A percentile compares a stretch with the other conserved stretches of the same genome.
phyloP scores from a whole-genome alignment of 2,329 filamentous ascomycete species.

The Xylaria sp. region DNA sequence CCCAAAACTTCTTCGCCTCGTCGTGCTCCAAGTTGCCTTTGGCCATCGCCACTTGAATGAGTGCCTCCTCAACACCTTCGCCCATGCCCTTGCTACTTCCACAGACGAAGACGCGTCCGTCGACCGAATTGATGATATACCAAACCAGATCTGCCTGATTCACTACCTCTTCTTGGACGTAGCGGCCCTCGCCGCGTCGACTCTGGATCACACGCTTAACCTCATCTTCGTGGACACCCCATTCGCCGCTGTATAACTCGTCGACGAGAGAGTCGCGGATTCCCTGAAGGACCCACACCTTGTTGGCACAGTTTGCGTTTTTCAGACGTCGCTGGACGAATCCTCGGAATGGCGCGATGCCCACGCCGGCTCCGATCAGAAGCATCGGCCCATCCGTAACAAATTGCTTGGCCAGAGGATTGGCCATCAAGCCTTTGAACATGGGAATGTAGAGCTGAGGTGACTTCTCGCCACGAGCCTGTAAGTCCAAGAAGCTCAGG shows the following conservation, averaged over 20 bases:
- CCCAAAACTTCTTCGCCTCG: conserved; percentile 89
- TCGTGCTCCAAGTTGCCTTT: conserved; percentile 87
- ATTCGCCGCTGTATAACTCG: conserved; percentile 95
- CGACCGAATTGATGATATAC: conserved; percentile 96
- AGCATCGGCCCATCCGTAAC: conserved; percentile 96
- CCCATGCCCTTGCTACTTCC: conserved; percentile 97
- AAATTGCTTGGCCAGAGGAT: conserved; percentile 92
- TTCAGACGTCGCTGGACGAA: conserved; percentile 82
- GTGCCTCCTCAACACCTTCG: conserved; percentile 88
- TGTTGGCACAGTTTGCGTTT: conserved; percentile 52
- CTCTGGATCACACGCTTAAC: conserved; percentile 85
- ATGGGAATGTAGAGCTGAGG: conserved; percentile 84
- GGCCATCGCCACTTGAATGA: conserved; percentile 90
- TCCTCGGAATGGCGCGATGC: conserved; percentile 95
- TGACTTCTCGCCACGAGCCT: conserved; percentile 65
- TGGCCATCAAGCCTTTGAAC: conserved; percentile 98
- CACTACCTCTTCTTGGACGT: conserved; percentile 95
- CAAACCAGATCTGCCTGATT: conserved; percentile 96
- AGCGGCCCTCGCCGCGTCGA: conserved; percentile 80
- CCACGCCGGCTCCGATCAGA: conserved; percentile 94
- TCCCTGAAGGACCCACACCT: conserved; percentile 53
- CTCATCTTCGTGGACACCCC: conserved; percentile 90
- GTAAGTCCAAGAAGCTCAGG: conserved; percentile 73
- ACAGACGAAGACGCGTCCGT: conserved; percentile 95
- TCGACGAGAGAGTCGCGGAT: conserved; percentile 83